Evolutionary conservation across 805 yeast genomes (phyloP).

Genomic region (Teunomyces cretensis): DNA sequence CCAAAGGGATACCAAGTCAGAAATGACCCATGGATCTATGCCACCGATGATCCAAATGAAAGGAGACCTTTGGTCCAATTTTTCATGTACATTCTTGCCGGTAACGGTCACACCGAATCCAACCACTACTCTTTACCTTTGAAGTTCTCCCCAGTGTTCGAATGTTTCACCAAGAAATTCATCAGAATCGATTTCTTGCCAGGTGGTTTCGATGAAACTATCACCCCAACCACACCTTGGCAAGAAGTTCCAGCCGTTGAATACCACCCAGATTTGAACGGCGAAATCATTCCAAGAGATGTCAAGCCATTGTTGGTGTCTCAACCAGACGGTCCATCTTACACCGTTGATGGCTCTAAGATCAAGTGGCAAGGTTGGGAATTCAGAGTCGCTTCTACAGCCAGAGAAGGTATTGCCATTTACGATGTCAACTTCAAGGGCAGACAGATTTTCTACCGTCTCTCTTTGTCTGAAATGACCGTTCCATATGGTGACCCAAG

Average conservation of each 20-base stretch:
- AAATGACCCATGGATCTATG: slow-evolving; percentile 85
- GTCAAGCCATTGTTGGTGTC: slow-evolving; percentile 66
- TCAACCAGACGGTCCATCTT: slow-evolving; percentile 83
- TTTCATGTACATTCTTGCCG: slow-evolving; percentile 69
- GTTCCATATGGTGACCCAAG: slow-evolving; percentile 88
- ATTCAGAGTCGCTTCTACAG: slow-evolving; percentile 66
- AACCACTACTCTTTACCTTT: slow-evolving; percentile 76
- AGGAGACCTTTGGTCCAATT: slow-evolving; percentile 65
- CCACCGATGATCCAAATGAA: slow-evolving; percentile 67
- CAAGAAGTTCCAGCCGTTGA: slow-evolving; percentile 60
- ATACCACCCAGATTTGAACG: slow-evolving; percentile 70
- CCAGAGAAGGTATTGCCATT: slow-evolving; percentile 77
- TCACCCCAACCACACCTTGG: slow-evolving; percentile 61
- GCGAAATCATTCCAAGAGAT: slow-evolving; percentile 49
- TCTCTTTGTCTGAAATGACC: slow-evolving; percentile 79
- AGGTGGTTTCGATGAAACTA: slow-evolving; percentile 64
- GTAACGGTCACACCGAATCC: slow-evolving; percentile 63
- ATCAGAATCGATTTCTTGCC: slow-evolving; percentile 75
- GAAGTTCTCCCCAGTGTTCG: slow-evolving; percentile 72
- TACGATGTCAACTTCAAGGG: slow-evolving; percentile 76
- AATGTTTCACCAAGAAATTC: slow-evolving; percentile 56
- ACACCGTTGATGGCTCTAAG: slow-evolving; percentile 56
- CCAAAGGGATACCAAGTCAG: slow-evolving; percentile 57
- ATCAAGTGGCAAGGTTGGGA: slow-evolving; percentile 85
- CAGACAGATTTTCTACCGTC: slow-evolving; percentile 70